Conservation (phyloP, 805 yeast species). For the Maudiozyma barnettii region DNA sequence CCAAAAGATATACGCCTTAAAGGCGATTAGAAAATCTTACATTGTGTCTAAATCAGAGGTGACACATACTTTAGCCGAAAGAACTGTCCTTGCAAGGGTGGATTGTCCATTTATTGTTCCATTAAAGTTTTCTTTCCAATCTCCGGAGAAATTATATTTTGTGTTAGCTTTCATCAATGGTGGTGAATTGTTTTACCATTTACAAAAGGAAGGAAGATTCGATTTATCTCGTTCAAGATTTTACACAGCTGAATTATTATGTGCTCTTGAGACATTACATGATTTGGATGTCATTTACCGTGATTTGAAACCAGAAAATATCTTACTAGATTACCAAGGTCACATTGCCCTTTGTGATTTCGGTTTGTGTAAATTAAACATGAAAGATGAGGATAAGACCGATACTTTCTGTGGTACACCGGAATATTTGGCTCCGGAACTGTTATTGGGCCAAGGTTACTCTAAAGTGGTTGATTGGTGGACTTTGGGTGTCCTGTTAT, state of each 20-base stretch:
- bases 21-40: constrained; percentile 88
- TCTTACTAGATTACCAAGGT: constrained; percentile 88
- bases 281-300: constrained; percentile 87
- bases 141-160: constrained; percentile 88
- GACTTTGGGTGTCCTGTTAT: constrained; percentile 89
- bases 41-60: constrained; percentile 92
- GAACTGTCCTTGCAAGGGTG: constrained; percentile 88
- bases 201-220: constrained; percentile 84
- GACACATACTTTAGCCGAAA: constrained; percentile 90
- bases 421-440: constrained; percentile 92
- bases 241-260: constrained; percentile 86
- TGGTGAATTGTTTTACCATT: constrained; percentile 90
- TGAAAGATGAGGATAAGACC: constrained; percentile 80
- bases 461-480: constrained; percentile 97
- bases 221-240: constrained; percentile 83
- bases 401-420: constrained; percentile 98
- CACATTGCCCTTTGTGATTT: constrained; percentile 97
- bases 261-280: constrained; percentile 89
- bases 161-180: constrained; percentile 93
- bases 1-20: constrained; percentile 85
- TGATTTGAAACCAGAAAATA: constrained; percentile 94
- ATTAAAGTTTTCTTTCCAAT: constrained; percentile 88
- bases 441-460: constrained; percentile 84
- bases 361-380: constrained; percentile 90
- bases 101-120: constrained; percentile 95